These are phyloP conservation scores for Populus alba DNA, from an alignment of 345 rosid species.

Conservation along the genomic window DNA sequence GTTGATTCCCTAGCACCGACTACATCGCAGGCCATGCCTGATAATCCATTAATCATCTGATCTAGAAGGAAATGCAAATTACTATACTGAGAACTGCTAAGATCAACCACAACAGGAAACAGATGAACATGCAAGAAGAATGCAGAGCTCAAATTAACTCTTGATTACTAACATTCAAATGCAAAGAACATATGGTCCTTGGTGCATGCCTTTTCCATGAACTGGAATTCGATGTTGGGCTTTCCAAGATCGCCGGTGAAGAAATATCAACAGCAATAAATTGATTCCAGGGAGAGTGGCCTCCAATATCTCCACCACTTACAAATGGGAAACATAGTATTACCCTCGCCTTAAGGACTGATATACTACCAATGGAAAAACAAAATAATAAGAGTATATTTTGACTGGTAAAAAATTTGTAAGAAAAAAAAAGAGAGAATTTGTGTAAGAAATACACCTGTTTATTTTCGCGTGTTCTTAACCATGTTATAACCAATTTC, in stretches of 20 bases:
- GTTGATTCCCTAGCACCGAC: constrained; percentile 19
- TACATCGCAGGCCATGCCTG: constrained; percentile 29
- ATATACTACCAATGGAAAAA: constrained; percentile 40
- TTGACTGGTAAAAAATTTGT: too few relatives aligned
- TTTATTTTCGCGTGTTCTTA: too few relatives aligned
- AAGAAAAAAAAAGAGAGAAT: not conserved
- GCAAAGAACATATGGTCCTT: too few relatives aligned
- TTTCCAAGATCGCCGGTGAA: too few relatives aligned
- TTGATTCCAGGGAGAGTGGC: constrained; percentile 35
- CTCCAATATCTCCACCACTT: constrained; percentile 33
- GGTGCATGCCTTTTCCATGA: too few relatives aligned
- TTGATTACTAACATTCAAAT: not conserved
- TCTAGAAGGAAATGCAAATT: constrained; percentile 41
- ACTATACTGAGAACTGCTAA: constrained; percentile 50
- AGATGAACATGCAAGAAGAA: constrained; percentile 57
- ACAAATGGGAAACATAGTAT: constrained; percentile 70
- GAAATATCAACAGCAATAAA: too few relatives aligned
- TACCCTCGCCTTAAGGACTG: constrained; percentile 61
- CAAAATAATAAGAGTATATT: too few relatives aligned
- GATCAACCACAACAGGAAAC: constrained; percentile 40
- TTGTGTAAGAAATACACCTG: too few relatives aligned
- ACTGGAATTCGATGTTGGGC: too few relatives aligned
- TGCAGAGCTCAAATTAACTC: constrained; percentile 62
- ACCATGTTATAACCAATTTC: too few relatives aligned
- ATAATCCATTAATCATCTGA: constrained; percentile 43